A percentile compares a stretch with the other conserved stretches of the same genome.
Evolutionary conservation across 345 rosid genomes (phyloP).

Genomic region (Eucalyptus regnans): DNA sequence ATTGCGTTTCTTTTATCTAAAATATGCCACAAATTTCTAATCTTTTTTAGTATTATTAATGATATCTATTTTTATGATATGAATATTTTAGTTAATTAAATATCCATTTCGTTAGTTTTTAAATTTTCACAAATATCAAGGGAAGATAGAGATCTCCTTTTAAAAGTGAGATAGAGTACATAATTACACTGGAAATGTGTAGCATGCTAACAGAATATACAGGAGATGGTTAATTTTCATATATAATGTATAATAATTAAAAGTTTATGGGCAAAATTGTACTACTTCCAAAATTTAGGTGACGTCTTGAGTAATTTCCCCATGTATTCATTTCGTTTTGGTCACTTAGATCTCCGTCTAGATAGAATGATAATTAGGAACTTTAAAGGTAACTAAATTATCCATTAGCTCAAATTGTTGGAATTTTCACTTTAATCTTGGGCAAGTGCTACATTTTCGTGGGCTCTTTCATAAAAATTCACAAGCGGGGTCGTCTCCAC

Average conservation of each 20-base stretch:
- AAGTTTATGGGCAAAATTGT: not conserved
- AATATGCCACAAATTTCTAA: not conserved
- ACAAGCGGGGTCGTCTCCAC: not conserved
- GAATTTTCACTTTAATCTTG: not conserved
- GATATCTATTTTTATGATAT: not conserved
- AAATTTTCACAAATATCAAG: not conserved
- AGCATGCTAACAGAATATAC: not conserved
- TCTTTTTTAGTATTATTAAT: not conserved
- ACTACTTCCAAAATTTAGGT: not conserved
- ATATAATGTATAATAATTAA: not conserved
- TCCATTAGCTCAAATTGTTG: not conserved
- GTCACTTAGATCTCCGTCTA: not conserved
- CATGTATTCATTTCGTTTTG: not conserved
- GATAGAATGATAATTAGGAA: not conserved
- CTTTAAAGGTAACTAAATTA: not conserved
- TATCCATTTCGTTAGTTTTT: not conserved
- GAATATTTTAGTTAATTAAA: not conserved
- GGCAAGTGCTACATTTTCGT: not conserved
- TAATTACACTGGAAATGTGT: not conserved
- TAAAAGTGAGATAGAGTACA: not conserved
- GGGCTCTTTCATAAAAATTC: not conserved
- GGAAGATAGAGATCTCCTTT: not conserved
- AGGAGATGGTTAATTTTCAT: not conserved
- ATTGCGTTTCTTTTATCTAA: not conserved
- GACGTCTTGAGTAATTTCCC: not conserved